Conservation (phyloP, 1,139 yeast species). For the Komagataea norvegica region DNA sequence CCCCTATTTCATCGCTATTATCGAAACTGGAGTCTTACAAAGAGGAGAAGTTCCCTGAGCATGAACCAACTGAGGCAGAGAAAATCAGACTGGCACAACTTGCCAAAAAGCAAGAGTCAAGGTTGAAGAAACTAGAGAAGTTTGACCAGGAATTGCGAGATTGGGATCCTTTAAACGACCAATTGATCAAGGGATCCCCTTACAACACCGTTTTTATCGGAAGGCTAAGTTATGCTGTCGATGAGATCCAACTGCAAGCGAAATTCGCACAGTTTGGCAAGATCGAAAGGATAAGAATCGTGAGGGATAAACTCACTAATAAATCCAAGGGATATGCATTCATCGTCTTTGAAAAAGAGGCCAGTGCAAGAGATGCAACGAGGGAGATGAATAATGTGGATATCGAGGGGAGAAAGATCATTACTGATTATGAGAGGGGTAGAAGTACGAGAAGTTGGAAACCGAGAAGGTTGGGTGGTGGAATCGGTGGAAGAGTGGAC, state of each 20-base stretch:
- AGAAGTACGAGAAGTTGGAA: slow-evolving; percentile 71
- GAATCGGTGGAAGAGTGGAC: slow-evolving; percentile 53
- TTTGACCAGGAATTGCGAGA: slow-evolving; percentile 31
- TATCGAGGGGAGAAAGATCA: slow-evolving; percentile 47
- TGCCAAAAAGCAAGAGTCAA: slow-evolving; percentile 30
- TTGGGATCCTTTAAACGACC: slow-evolving; percentile 59
- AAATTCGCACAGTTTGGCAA: slow-evolving; percentile 64
- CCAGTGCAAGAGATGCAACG: slow-evolving; percentile 56
- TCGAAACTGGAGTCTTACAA: slow-evolving; percentile 33
- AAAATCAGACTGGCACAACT: slow-evolving; percentile 10
- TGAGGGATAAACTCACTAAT: slow-evolving; percentile 49
- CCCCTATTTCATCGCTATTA: slow-evolving; percentile 47
- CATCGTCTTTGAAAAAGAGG: slow-evolving; percentile 59
- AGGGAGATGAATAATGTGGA: slow-evolving; percentile 52
- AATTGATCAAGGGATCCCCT: slow-evolving; percentile 69
- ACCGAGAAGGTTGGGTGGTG: slow-evolving; percentile 77
- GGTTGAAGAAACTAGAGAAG: slow-evolving; percentile 21
- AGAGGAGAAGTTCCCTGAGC: slow-evolving; percentile 24
- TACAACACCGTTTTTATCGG: slow-evolving; percentile 73
- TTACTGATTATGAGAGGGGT: slow-evolving; percentile 85
- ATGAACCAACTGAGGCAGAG: slow-evolving; percentile 11
- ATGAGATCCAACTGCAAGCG: slow-evolving; percentile 65
- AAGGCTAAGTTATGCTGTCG: slow-evolving; percentile 59
- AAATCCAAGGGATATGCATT: slow-evolving; percentile 83
- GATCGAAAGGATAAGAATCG: slow-evolving; percentile 62